phyloP scores from a whole-genome alignment of 768 basidiomycete genomes.

The Tricholoma matsutake region DNA sequence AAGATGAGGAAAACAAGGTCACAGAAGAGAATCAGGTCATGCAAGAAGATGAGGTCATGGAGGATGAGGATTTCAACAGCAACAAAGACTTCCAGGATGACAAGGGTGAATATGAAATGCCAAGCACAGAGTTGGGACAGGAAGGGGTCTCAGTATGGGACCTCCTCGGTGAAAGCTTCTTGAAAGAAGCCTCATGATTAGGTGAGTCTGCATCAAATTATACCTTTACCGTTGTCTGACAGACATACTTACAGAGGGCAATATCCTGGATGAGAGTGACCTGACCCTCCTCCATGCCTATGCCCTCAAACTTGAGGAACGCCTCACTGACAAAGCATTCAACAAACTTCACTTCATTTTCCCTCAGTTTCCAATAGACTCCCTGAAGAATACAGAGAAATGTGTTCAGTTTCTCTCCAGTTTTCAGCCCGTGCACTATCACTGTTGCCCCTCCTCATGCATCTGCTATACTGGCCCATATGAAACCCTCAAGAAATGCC shows the following conservation, averaged over 20 bases:
- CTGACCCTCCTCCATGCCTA: too few relatives aligned
- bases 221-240: too few relatives aligned
- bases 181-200: slow-evolving; percentile 2
- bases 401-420: too few relatives aligned
- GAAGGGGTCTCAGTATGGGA: slow-evolving; percentile 3
- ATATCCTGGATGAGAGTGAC: too few relatives aligned
- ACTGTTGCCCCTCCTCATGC: slow-evolving; percentile 45
- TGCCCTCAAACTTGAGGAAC: slow-evolving; percentile 17
- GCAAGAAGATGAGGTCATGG: neutral
- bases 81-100: neutral
- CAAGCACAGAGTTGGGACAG: neutral
- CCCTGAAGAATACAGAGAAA: slow-evolving; percentile 14
- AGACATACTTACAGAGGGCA: too few relatives aligned
- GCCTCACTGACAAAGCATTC: slow-evolving; percentile 25
- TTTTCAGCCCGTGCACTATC: slow-evolving; percentile 18
- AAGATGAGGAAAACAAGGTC: neutral
- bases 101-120: neutral
- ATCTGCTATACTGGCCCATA: slow-evolving; percentile 7
- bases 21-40: neutral
- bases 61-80: neutral
- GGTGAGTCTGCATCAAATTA: slow-evolving; percentile 3
- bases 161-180: slow-evolving; percentile 1
- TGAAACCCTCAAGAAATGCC: slow-evolving; percentile 27
- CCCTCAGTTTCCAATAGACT: slow-evolving; percentile 14
- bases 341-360: slow-evolving; percentile 21